Percentiles rank a stretch among this genome's conserved stretches.
phyloP scores from a whole-genome alignment of 1,284 basidiomycete genomes.

The Phellinidium pouzarii region DNA sequence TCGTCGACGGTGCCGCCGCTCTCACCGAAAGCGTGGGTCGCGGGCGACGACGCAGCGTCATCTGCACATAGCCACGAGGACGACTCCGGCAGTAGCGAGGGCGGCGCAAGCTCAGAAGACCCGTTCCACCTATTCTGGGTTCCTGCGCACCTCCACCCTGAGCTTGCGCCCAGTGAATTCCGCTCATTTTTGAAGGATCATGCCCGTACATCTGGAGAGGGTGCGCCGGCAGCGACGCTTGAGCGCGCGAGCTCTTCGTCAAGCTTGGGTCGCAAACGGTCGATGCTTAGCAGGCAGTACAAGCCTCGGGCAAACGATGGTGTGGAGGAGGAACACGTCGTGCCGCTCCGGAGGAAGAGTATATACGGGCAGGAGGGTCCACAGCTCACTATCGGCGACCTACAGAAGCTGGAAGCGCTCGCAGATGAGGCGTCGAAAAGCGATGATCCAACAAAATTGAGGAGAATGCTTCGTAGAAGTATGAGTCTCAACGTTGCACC shows the following conservation, averaged over 20 bases:
- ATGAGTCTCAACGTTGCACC: constrained; percentile 84
- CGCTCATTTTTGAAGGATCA: constrained; percentile 93
- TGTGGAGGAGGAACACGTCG: constrained; percentile 53
- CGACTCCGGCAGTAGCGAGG: constrained; percentile 29
- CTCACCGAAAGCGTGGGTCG: constrained; percentile 47
- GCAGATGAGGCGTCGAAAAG: constrained; percentile 82
- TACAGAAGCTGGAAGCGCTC: constrained; percentile 88
- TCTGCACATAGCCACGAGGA: constrained; percentile 38
- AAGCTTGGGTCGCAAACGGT: constrained; percentile 69
- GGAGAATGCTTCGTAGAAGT: constrained; percentile 79
- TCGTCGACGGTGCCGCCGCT: constrained; percentile 32
- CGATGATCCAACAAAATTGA: constrained; percentile 79
- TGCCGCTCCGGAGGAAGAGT: constrained; percentile 62
- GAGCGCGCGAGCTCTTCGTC: constrained; percentile 36
- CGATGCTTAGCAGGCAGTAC: constrained; percentile 89
- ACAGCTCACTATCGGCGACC: constrained; percentile 83
- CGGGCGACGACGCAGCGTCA: constrained; percentile 38
- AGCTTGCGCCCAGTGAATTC: constrained; percentile 95
- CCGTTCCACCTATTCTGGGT: constrained; percentile 95
- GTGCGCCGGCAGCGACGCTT: constrained; percentile 31
- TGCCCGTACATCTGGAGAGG: constrained; percentile 56
- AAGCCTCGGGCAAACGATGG: constrained; percentile 70
- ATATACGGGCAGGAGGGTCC: constrained; percentile 56
- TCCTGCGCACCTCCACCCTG: constrained; percentile 91
- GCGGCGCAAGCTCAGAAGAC: constrained; percentile 44